These are phyloP conservation scores for Abelmoschus esculentus DNA, from an alignment of 345 rosid species.

Conservation along the genomic window DNA sequence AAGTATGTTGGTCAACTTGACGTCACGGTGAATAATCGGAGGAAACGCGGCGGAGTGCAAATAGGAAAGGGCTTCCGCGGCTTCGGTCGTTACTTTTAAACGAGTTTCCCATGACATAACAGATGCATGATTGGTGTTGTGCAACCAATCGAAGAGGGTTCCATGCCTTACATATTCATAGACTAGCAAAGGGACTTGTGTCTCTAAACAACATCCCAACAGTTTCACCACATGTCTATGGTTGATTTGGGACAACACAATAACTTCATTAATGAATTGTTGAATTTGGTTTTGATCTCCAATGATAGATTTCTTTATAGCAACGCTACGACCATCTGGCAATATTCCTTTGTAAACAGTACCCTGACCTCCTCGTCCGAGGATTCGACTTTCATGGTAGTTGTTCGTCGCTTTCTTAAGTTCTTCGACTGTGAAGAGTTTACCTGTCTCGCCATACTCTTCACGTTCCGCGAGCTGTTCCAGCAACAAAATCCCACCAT, in stretches of 20 bases:
- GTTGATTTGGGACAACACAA: constrained; percentile 20
- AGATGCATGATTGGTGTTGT: not conserved
- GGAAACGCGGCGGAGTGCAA: constrained; percentile 36
- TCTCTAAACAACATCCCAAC: constrained; percentile 23
- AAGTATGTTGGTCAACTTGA: constrained; percentile 38
- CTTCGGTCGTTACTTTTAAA: constrained; percentile 31
- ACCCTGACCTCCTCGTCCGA: constrained; percentile 31
- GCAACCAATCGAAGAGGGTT: constrained; percentile 14
- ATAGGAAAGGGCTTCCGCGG: constrained; percentile 29
- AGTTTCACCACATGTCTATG: constrained; percentile 20
- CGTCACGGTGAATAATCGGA: constrained; percentile 35
- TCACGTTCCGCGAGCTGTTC: constrained; percentile 1
- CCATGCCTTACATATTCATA: constrained; percentile 19
- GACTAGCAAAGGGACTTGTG: constrained; percentile 15
- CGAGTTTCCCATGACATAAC: constrained; percentile 17
- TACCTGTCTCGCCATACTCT: not conserved
- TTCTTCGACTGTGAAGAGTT: constrained; percentile 15
- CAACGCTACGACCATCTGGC: constrained; percentile 1
- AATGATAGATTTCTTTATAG: constrained; percentile 14
- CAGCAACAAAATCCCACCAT: constrained; percentile 22
- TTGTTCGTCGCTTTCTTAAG: constrained; percentile 27
- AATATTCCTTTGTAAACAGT: constrained; percentile 12
- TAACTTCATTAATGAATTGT: constrained; percentile 20
- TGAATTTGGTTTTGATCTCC: constrained; percentile 11
- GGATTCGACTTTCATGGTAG: constrained; percentile 20